phyloP scores from a whole-genome alignment of 768 basidiomycete species.

The Infundibulicybe gibba region DNA sequence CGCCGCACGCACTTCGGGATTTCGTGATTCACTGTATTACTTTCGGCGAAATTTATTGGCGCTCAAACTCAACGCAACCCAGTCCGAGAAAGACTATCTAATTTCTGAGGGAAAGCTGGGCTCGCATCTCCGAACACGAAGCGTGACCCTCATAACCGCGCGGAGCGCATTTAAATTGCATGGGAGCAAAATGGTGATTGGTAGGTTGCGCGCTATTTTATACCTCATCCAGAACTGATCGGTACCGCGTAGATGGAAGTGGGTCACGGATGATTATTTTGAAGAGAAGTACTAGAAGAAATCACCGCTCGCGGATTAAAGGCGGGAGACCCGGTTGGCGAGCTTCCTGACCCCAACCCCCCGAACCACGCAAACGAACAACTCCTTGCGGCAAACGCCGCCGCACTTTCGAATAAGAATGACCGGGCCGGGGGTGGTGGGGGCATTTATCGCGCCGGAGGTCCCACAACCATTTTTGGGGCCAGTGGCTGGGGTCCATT shows the following conservation, averaged over 20 bases:
- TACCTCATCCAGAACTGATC: not conserved
- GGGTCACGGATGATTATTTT: slow-evolving; percentile 95
- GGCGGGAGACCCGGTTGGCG: slow-evolving; percentile 78
- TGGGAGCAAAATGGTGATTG: slow-evolving; percentile 85
- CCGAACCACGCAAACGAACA: slow-evolving; percentile 44
- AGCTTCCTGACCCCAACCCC: slow-evolving; percentile 73
- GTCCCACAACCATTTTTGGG: slow-evolving; percentile 91
- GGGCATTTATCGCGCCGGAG: slow-evolving; percentile 88
- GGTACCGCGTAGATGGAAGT: slow-evolving; percentile 71
- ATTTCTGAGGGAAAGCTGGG: slow-evolving; percentile 87
- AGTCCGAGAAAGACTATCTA: slow-evolving; percentile 89
- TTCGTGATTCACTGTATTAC: slow-evolving; percentile 97
- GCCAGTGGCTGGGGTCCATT: slow-evolving; percentile 82
- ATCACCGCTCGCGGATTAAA: slow-evolving; percentile 80
- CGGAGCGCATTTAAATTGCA: slow-evolving; percentile 93
- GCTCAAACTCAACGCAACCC: slow-evolving; percentile 86
- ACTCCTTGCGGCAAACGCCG: slow-evolving; percentile 31
- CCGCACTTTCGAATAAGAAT: slow-evolving; percentile 29
- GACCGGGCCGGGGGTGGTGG: slow-evolving; percentile 48
- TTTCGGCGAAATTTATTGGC: slow-evolving; percentile 90
- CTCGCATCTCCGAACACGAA: slow-evolving; percentile 83
- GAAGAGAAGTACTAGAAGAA: slow-evolving; percentile 80
- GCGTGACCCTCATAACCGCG: slow-evolving; percentile 90
- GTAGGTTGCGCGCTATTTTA: slow-evolving; percentile 38
- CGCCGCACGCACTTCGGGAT: slow-evolving; percentile 93